These are phyloP conservation scores for Botryotinia calthae DNA, from an alignment of 2,329 filamentous ascomycete genomes.

Conservation along the genomic window DNA sequence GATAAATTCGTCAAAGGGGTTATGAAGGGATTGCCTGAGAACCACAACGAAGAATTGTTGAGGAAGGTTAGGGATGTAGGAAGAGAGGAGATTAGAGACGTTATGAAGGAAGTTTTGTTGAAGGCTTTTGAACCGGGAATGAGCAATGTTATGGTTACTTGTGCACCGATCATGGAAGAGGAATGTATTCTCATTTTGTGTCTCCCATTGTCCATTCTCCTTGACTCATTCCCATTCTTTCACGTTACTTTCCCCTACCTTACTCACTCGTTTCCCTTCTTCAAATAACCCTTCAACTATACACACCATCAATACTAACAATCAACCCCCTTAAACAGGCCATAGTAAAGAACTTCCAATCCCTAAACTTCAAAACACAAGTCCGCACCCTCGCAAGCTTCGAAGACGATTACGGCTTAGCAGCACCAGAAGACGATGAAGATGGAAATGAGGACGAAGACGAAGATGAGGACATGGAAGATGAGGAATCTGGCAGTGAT, in stretches of 20 bases:
- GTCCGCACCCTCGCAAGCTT: constrained; percentile 74
- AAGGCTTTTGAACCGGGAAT: constrained; percentile 76
- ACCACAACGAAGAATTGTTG: constrained; percentile 76
- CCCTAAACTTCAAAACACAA: constrained; percentile 75
- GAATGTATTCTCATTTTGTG: constrained; percentile 50
- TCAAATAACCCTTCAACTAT: background rate
- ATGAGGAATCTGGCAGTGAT: constrained; percentile 27
- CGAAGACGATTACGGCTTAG: constrained; percentile 84
- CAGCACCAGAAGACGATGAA: constrained; percentile 50
- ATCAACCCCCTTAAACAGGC: constrained; percentile 48
- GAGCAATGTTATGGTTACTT: constrained; percentile 85
- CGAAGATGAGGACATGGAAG: constrained; percentile 33
- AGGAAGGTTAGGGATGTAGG: constrained; percentile 73
- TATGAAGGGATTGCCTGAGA: constrained; percentile 69
- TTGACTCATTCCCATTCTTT: constrained; percentile 1
- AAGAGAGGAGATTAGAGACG: constrained; percentile 71
- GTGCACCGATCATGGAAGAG: constrained; percentile 80
- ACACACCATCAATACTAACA: background rate
- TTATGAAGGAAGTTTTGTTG: constrained; percentile 71
- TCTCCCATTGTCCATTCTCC: background rate
- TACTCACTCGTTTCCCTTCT: background rate
- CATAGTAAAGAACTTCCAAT: constrained; percentile 71
- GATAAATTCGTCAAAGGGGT: constrained; percentile 82
- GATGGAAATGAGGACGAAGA: constrained; percentile 49
- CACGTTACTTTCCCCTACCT: constrained; percentile 6